Evolutionary conservation across 352 stramenopile genomes (phyloP), one percentile per base, ranked within the genome.

Genomic region (Pythium aphanidermatum): DNA sequence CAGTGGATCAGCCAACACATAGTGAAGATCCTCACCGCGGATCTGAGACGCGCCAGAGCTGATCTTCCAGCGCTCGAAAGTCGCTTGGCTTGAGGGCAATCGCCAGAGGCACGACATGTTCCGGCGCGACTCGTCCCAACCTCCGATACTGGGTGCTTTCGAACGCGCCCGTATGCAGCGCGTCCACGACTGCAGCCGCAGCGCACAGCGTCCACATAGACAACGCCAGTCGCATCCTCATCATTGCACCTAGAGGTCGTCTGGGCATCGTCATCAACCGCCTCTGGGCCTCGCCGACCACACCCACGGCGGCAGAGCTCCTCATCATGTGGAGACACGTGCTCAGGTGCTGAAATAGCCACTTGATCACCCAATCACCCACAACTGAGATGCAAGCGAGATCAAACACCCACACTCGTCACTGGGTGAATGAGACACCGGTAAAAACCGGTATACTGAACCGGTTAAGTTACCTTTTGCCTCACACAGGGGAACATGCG

Each of bases 1-100:
- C 46, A 26, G 21, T 6, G 1, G 14, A n/a, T 28, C 20, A 11
- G 10, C 19, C 20, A 26, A 16, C 54, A 9, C 4, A 21, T n/a
- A 26, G 4, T n/a, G 12, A 31, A 4, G 2, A 49, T n/a, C n/a
- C 72, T 27, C 69, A 86, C 72, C 33, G 58, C 7, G 78, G 78
- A 41, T 85, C 51, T 0, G 78, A 83, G 0, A 85, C 60, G 6
- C 51, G 34, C 51, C 68, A 87, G 21, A 90, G 61, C 21, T 50
- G 55, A 26, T 50, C 51, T 56, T 87, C 78, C 10, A 90, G 37
- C 5, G 47, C 45, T 13, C 49, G 44, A 54, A 83, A 86, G 65
- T 87, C 71, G 4, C 26, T 35, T 9, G 64, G 60, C 10, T 53
- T 64, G 26, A 90, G 52, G 10, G 73, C 70, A 19, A 90, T 60